These are phyloP conservation scores for Pseudozyma pruni DNA, from an alignment of 1,284 basidiomycete species.

Conservation along the genomic window DNA sequence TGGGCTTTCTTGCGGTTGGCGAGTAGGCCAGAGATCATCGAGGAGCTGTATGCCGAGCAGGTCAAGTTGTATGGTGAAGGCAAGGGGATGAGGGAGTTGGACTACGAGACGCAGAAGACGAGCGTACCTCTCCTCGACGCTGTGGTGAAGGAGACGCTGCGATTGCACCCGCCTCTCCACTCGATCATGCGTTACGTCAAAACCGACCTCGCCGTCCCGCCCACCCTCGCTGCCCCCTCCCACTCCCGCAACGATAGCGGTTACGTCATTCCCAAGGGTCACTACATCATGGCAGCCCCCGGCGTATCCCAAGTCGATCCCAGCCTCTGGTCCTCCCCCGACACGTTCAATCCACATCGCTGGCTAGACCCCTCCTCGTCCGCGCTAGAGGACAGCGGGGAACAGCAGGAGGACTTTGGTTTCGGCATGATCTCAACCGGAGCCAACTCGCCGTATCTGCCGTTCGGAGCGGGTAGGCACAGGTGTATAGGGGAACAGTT, in stretches of 20 bases:
- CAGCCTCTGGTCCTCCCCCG: slow-evolving; percentile 75
- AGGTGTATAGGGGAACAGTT: slow-evolving; percentile 97
- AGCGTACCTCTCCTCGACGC: slow-evolving; percentile 85
- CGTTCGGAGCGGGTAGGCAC: slow-evolving; percentile 91
- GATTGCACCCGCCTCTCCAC: slow-evolving; percentile 69
- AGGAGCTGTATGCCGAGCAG: slow-evolving; percentile 81
- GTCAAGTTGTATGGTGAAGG: slow-evolving; percentile 81
- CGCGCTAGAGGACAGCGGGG: slow-evolving; percentile 71
- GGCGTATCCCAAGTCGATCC: slow-evolving; percentile 90
- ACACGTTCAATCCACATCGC: slow-evolving; percentile 79
- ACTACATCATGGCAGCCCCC: slow-evolving; percentile 90
- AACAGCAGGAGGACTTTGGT: slow-evolving; percentile 87
- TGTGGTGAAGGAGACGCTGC: slow-evolving; percentile 90
- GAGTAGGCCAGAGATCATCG: slow-evolving; percentile 77
- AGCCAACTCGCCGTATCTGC: slow-evolving; percentile 76
- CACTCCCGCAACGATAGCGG: slow-evolving; percentile 54
- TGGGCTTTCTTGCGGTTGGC: slow-evolving; percentile 93
- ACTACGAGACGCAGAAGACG: slow-evolving; percentile 84
- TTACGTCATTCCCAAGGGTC: slow-evolving; percentile 89
- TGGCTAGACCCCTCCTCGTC: slow-evolving; percentile 80
- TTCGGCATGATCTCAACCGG: slow-evolving; percentile 78
- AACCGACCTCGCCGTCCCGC: slow-evolving; percentile 83
- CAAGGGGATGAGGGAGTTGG: slow-evolving; percentile 77
- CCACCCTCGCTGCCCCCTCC: slow-evolving; percentile 73
- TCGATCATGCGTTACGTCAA: slow-evolving; percentile 82